phyloP scores from a whole-genome alignment of 2,329 filamentous ascomycete genomes.

The Fusarium domesticum region DNA sequence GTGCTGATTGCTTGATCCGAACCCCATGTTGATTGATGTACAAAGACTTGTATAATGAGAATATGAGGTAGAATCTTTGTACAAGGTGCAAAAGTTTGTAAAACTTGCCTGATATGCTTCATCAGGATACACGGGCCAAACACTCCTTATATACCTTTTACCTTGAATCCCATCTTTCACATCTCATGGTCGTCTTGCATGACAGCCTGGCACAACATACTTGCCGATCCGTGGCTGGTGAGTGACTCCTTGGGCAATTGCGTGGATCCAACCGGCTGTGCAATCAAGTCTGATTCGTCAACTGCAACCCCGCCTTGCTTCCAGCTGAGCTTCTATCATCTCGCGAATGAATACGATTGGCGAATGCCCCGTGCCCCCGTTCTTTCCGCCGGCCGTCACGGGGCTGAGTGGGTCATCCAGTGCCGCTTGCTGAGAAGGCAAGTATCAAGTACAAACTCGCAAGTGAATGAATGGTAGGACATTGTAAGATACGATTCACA shows the following conservation, averaged over 20 bases:
- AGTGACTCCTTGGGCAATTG: slow-evolving; percentile 1
- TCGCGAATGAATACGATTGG: background rate
- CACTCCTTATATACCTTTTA: too few species aligned
- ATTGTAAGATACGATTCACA: too few species aligned
- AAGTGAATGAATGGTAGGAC: too few species aligned
- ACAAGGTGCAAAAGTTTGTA: background rate
- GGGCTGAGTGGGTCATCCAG: background rate
- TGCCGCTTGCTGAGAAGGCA: background rate
- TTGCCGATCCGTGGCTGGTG: slow-evolving; percentile 1
- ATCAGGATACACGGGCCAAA: too few species aligned
- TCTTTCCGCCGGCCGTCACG: background rate
- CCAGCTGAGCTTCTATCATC: background rate
- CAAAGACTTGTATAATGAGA: background rate
- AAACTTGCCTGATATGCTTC: too few species aligned
- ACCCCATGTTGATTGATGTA: slow-evolving; percentile 23
- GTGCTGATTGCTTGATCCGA: slow-evolving; percentile 26
- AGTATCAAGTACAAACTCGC: too few species aligned
- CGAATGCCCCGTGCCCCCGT: background rate
- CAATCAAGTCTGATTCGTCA: background rate
- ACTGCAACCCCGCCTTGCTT: background rate
- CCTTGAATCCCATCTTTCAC: slow-evolving; percentile 18
- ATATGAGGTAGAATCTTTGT: background rate
- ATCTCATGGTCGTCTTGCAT: too few species aligned
- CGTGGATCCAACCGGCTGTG: background rate
- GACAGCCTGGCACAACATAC: too few species aligned